A percentile compares a stretch with the other conserved stretches of the same genome.
These are phyloP conservation scores for Scolecobasidium constrictum DNA, from an alignment of 2,329 filamentous ascomycete species.

Conservation along the genomic window DNA sequence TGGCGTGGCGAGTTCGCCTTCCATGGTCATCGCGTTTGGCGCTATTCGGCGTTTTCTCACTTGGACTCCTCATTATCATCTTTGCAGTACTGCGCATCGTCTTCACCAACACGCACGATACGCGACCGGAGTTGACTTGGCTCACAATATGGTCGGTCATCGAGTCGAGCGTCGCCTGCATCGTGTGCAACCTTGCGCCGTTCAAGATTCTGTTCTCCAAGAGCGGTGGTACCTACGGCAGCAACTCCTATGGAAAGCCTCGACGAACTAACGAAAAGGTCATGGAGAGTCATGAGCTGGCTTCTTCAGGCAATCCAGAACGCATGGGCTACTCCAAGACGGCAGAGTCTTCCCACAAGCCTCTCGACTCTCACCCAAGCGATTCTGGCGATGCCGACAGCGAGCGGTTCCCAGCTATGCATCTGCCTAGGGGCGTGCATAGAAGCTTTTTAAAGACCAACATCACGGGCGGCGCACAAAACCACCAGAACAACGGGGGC, in stretches of 20 bases:
- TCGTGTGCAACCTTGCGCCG: constrained; percentile 12
- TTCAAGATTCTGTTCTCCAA: constrained; percentile 11
- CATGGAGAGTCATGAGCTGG: constrained; percentile 4
- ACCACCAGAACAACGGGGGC: background rate
- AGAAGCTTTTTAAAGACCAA: too few species aligned
- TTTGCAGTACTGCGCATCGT: constrained; percentile 11
- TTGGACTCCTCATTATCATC: constrained; percentile 16
- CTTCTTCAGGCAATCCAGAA: background rate
- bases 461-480: background rate
- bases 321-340: background rate
- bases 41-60: constrained; percentile 13
- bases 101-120: constrained; percentile 11
- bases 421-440: background rate
- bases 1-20: constrained; percentile 5
- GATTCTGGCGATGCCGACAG: background rate
- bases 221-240: background rate
- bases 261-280: background rate
- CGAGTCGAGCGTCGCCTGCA: constrained; percentile 12
- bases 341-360: background rate
- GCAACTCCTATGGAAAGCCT: background rate
- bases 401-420: background rate
- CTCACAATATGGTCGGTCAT: constrained; percentile 12
- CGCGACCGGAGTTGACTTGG: constrained; percentile 13
- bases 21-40: constrained; percentile 9
- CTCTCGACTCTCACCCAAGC: background rate